These are phyloP conservation scores for Penicillium sp. DNA, from an alignment of 2,329 filamentous ascomycete genomes.

Conservation along the genomic window DNA sequence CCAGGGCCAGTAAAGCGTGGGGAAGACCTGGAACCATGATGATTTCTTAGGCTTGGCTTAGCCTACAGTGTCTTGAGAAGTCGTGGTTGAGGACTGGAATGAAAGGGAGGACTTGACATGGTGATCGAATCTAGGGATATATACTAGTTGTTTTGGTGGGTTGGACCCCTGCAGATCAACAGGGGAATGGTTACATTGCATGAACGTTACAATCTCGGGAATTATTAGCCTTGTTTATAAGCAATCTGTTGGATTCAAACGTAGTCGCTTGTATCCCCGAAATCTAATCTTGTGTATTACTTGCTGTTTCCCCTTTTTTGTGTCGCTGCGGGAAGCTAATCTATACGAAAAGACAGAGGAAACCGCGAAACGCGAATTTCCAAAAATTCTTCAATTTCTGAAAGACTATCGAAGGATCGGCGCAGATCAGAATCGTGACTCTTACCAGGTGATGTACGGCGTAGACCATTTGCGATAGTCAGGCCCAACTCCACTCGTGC, in stretches of 20 bases:
- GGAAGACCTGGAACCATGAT: slow-evolving; percentile 6
- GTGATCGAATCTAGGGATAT: neutral
- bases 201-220: slow-evolving; percentile 1
- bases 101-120: neutral
- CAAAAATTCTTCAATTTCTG: neutral
- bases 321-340: no score
- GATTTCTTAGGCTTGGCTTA: neutral
- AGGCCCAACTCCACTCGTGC: neutral
- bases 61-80: neutral
- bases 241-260: neutral
- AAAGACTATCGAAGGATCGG: neutral
- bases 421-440: neutral
- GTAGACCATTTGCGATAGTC: neutral
- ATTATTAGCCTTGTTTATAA: neutral
- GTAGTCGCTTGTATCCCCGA: neutral
- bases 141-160: neutral
- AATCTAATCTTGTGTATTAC: neutral
- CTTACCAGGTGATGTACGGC: neutral
- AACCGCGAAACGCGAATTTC: no score
- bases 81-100: neutral
- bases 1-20: slow-evolving; percentile 9
- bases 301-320: no score
- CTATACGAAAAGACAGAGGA: no score
- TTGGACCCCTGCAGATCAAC: slow-evolving; percentile 9
- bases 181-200: slow-evolving; percentile 14